Percentiles rank a stretch among this genome's conserved stretches.
These are phyloP conservation scores for Pseudogymnoascus sp. DNA, from an alignment of 2,329 filamentous ascomycete genomes.

Conservation along the genomic window DNA sequence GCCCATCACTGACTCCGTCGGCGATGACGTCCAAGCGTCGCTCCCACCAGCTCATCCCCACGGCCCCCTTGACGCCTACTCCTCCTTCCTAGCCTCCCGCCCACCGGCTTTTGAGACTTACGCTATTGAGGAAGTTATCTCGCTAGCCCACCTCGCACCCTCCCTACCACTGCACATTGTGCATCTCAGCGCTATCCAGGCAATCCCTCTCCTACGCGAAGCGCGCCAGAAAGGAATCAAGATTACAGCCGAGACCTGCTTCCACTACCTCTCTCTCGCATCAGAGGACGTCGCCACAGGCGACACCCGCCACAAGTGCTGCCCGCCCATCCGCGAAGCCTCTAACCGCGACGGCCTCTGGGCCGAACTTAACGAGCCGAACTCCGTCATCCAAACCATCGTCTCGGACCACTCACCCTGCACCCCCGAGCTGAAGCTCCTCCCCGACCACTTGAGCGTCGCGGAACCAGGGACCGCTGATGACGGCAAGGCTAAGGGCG, in stretches of 20 bases:
- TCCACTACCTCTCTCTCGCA: slow-evolving; percentile 63
- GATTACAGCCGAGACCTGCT: slow-evolving; percentile 69
- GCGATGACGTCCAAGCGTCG: slow-evolving; percentile 64
- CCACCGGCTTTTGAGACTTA: slow-evolving; percentile 86
- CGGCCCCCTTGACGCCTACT: slow-evolving; percentile 68
- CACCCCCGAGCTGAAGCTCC: slow-evolving; percentile 85
- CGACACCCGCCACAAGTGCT: slow-evolving; percentile 67
- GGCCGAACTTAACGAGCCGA: slow-evolving; percentile 62
- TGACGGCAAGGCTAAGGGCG: slow-evolving; percentile 46
- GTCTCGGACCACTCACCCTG: slow-evolving; percentile 96
- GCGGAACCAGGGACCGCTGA: slow-evolving; percentile 27
- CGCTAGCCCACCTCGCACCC: slow-evolving; percentile 70
- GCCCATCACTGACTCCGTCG: slow-evolving; percentile 70
- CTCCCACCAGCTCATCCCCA: slow-evolving; percentile 60
- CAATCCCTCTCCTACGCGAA: slow-evolving; percentile 55
- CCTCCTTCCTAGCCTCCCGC: slow-evolving; percentile 84
- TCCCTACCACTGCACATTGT: slow-evolving; percentile 81
- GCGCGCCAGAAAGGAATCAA: slow-evolving; percentile 55
- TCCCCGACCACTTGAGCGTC: slow-evolving; percentile 48
- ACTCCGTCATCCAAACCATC: slow-evolving; percentile 81
- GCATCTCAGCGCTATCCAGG: slow-evolving; percentile 60
- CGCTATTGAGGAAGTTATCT: slow-evolving; percentile 78
- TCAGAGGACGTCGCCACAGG: slow-evolving; percentile 58
- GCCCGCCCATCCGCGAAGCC: slow-evolving; percentile 58
- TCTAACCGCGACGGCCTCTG: slow-evolving; percentile 59